Percentiles rank a stretch among this genome's conserved stretches.
Evolutionary conservation across 371 early-diverging fungal species (phyloP).

Genomic region (Zychaea mexicana): DNA sequence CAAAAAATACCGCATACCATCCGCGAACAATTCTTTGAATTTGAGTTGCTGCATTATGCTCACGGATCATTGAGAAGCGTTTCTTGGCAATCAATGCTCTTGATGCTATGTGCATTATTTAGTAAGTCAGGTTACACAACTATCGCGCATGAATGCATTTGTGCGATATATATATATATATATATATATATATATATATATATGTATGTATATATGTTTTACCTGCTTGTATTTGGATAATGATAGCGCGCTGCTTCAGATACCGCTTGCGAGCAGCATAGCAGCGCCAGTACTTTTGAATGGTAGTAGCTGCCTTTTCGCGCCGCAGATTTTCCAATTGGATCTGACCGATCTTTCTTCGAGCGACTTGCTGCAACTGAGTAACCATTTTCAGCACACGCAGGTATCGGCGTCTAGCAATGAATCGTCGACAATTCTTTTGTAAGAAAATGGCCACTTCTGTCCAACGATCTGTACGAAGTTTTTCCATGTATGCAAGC

Average conservation of each 20-base stretch:
- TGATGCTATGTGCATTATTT: constrained; percentile 11
- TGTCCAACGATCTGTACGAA: constrained; percentile 79
- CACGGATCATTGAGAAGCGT: constrained; percentile 47
- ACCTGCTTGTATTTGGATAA: constrained; percentile 52
- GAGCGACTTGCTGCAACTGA: constrained; percentile 61
- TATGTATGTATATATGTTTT: neutral
- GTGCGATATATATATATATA: too few species aligned
- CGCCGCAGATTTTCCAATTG: constrained; percentile 58
- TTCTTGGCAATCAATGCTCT: constrained; percentile 58
- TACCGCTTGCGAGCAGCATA: constrained; percentile 65
- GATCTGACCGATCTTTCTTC: constrained; percentile 63
- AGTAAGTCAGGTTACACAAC: too few species aligned
- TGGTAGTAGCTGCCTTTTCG: constrained; percentile 70
- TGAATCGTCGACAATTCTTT: constrained; percentile 82
- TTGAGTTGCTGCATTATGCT: constrained; percentile 67
- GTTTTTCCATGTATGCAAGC: constrained; percentile 91
- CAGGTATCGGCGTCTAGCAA: constrained; percentile 70
- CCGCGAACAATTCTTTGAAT: constrained; percentile 76
- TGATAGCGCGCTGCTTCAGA: constrained; percentile 32
- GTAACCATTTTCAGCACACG: constrained; percentile 54
- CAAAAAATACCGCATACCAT: constrained; percentile 19
- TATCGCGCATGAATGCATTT: too few species aligned
- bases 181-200: too few species aligned
- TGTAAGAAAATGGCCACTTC: constrained; percentile 83
- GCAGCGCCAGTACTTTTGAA: constrained; percentile 79